Conservation (phyloP, 23 red algal species). For the Gracilaria vermiculophylla region DNA sequence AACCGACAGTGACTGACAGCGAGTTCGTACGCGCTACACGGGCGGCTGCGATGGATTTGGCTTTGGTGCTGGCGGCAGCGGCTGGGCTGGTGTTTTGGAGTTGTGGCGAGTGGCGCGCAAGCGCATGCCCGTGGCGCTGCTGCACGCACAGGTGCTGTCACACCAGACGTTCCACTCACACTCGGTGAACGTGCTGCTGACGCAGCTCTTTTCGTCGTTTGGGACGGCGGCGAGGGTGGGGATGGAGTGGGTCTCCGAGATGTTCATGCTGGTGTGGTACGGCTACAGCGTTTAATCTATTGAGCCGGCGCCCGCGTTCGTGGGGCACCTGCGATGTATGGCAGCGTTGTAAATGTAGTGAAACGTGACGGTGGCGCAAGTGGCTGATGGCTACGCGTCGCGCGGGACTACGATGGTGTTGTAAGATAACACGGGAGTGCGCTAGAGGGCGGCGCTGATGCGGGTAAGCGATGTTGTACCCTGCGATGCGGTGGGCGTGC, state of each 20-base stretch:
- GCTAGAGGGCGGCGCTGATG: not conserved
- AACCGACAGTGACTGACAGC: too few species aligned
- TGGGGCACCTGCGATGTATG: not conserved
- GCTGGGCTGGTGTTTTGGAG: not conserved
- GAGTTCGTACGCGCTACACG: too few species aligned
- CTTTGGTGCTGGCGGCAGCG: not conserved
- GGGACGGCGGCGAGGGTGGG: constrained; percentile 28
- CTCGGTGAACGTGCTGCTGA: constrained; percentile 10
- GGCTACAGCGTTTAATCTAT: constrained; percentile 24
- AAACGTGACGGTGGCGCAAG: not conserved
- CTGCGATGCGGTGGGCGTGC: constrained; percentile 14
- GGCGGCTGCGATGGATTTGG: not conserved
- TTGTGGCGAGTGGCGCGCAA: too few species aligned
- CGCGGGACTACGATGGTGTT: not conserved
- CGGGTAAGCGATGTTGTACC: constrained; percentile 15
- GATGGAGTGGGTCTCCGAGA: constrained; percentile 48
- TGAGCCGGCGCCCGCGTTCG: constrained; percentile 29
- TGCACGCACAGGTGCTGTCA: constrained; percentile 46
- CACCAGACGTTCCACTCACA: constrained; percentile 54
- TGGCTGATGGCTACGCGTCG: constrained; percentile 1
- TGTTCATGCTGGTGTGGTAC: not conserved
- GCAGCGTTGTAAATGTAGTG: constrained; percentile 1
- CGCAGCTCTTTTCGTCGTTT: not conserved
- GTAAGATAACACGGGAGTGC: constrained; percentile 27
- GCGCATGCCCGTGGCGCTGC: not conserved